Base-by-base conservation (phyloP, 2,329 filamentous ascomycete genomes). In the Alternaria novae-zelandiae region DNA sequence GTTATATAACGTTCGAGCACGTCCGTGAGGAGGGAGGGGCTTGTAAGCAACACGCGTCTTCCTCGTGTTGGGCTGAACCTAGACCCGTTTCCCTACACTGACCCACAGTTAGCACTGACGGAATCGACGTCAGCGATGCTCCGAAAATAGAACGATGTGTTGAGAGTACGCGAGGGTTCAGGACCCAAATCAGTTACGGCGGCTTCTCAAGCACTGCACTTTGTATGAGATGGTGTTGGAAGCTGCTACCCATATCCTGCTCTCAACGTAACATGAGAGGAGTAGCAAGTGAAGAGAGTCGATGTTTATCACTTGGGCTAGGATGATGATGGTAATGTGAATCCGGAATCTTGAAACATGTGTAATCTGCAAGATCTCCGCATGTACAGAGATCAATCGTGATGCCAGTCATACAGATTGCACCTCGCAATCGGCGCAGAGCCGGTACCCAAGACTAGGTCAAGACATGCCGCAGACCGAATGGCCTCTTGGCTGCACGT, bases 31-130 rank as follows among this genome's bases (percentile, higher is more conserved):
- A 8, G 43, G 13, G 6, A 21, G 44, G 15, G 44, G 11, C 15
- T 11, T 20, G 28, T 54, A 50, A 15, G 32, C 30, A 57, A 53
- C 59, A 59, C 54, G 59, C 59, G 55, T 62, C 47, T 10, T 44
- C 41, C 41, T 54, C 59, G 47, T 58, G 28, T 57, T 30, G 12
- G 54, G 20, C 49, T 53, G 20, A 13, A 41, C 28, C 28, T 53
- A 53, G 36, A 41, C 36, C 36, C 36, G 17, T 36, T 36, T 8
- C 15, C 32, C 15, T 36, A 36, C 36, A 41, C 36, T 41, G 36
- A 41, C 36, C 36, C 36, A 41, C 36, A 41, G 2, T 3, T 41
- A 15, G 36, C 36, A 41, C 36, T 41, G 36, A 41, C 36, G 1
- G 36, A 3, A 41, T 41, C 36, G 15, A 41, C 36, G 36, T 41